phyloP scores from a whole-genome alignment of 225 moss, liverwort and hornwort species.

The Neckera pumila region DNA sequence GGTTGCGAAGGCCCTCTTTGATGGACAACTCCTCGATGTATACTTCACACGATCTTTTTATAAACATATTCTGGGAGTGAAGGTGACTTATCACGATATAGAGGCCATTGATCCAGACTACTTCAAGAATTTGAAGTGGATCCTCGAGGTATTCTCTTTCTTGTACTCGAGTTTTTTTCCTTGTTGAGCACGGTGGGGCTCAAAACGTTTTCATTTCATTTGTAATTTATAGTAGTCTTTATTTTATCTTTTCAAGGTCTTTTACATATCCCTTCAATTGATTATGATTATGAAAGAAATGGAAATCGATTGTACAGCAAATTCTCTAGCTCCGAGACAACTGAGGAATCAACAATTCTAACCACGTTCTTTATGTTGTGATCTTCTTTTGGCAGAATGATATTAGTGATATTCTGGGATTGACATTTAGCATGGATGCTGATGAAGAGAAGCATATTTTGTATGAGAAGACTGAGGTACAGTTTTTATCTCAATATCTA shows the following conservation, averaged over 20 bases:
- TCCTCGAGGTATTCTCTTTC: conserved; percentile 66
- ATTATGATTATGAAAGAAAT: neutral
- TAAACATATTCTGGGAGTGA: conserved; percentile 93
- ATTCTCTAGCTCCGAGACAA: neutral
- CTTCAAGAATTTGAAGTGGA: conserved; percentile 96
- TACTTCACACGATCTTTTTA: conserved; percentile 96
- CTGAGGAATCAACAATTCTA: neutral
- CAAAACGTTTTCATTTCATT: neutral
- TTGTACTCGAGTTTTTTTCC: neutral
- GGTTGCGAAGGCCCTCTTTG: conserved; percentile 91
- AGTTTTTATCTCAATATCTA: neutral
- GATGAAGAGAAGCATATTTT: conserved; percentile 99
- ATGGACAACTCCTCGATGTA: conserved; percentile 95
- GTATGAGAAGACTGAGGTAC: conserved; percentile 95
- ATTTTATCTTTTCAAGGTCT: neutral
- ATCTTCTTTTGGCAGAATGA: conserved; percentile 57
- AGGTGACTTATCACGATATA: conserved; percentile 96
- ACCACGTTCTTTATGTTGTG: neutral
- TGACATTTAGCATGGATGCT: conserved; percentile 98
- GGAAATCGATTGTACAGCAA: neutral
- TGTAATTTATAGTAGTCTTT: neutral
- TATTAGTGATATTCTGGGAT: conserved; percentile 77
- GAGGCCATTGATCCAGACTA: conserved; percentile 97
- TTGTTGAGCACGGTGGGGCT: neutral
- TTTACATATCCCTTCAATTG: neutral